A percentile compares a stretch with the other conserved stretches of the same genome.
phyloP scores from a whole-genome alignment of 768 basidiomycete genomes.

The Hypholoma fasciculare region DNA sequence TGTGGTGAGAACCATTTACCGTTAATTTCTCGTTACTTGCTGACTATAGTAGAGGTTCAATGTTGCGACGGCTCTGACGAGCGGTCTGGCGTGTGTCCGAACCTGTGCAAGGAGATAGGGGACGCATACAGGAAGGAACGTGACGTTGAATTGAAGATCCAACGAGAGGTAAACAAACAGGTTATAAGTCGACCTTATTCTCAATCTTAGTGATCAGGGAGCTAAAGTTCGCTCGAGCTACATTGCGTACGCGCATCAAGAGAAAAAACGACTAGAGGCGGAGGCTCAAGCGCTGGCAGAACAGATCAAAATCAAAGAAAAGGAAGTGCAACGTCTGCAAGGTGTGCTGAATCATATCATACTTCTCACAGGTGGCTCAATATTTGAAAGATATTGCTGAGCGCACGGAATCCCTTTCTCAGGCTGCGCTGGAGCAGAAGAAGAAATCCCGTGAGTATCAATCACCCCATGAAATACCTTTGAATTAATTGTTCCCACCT shows the following conservation, averaged over 20 bases:
- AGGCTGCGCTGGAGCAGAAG: constrained; percentile 80
- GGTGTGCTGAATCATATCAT: constrained; percentile 38
- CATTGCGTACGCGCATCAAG: constrained; percentile 83
- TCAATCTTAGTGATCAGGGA: constrained; percentile 49
- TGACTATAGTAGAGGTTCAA: constrained; percentile 62
- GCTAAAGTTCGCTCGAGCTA: constrained; percentile 90
- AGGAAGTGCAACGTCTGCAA: constrained; percentile 72
- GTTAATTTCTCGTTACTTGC: neutral
- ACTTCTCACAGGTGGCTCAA: neutral
- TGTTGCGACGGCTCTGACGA: constrained; percentile 99
- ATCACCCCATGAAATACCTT: neutral
- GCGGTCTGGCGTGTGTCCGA: constrained; percentile 71
- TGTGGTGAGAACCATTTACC: constrained; percentile 65
- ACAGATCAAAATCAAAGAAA: constrained; percentile 65
- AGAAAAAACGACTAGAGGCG: constrained; percentile 80
- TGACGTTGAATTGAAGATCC: constrained; percentile 75
- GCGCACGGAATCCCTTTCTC: constrained; percentile 73
- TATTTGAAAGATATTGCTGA: constrained; percentile 66
- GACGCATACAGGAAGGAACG: constrained; percentile 62
- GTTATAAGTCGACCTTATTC: constrained; percentile 18
- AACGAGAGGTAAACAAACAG: constrained; percentile 59
- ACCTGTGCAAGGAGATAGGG: constrained; percentile 78
- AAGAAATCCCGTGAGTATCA: constrained; percentile 75
- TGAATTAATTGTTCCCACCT: neutral
- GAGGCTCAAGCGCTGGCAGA: constrained; percentile 50